Base-by-base conservation (phyloP, 2,329 filamentous ascomycete genomes). In the Claviceps arundinis region DNA sequence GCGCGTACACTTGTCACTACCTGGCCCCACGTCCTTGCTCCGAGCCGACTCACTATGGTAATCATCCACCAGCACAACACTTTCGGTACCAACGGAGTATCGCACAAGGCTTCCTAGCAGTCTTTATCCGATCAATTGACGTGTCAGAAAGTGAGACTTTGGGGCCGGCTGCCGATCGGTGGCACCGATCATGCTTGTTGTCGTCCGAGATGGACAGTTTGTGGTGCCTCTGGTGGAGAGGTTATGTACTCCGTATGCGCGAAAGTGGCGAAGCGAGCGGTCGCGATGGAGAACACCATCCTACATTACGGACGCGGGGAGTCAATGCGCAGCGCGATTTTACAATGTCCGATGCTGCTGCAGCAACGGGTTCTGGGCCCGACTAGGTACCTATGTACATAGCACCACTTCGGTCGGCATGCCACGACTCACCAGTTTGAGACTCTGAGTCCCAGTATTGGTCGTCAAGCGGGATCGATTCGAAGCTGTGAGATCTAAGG, bases 281-380 rank as follows among this genome's bases (percentile, higher is more conserved):
- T 74, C 6, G 69, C 69, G 56, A 77, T 70, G 48, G 72, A 71
- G 1, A 77, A 65, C 13, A 70, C 71, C 38, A 70, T 64, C 24
- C 24, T 26, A 26, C 7, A n/a, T n/a, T 26, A 26, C 24, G 24
- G 24, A 26, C 24, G 24, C 24, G 6, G 24, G 24, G 24, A 26
- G 24, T 26, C 24, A 26, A 26, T 26, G 24, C 24, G 24, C 24
- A 26, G 24, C 6, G 24, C 24, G 6, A 26, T 26, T 8, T 26
- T 7, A 7, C 24, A 26, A 26, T 26, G 6, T 8, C 24, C 7
- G 24, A 26, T 26, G 24, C 24, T 7, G 24, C 24, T 2, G 24
- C 24, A 8, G 24, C 24, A 26, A 26, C 24, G 24, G 7, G 24
- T 26, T 26, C 24, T 26, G 24, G 24, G 7, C 24, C 24, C 24